Conservation (phyloP, 345 rosid species). For the Citrus glauca region DNA sequence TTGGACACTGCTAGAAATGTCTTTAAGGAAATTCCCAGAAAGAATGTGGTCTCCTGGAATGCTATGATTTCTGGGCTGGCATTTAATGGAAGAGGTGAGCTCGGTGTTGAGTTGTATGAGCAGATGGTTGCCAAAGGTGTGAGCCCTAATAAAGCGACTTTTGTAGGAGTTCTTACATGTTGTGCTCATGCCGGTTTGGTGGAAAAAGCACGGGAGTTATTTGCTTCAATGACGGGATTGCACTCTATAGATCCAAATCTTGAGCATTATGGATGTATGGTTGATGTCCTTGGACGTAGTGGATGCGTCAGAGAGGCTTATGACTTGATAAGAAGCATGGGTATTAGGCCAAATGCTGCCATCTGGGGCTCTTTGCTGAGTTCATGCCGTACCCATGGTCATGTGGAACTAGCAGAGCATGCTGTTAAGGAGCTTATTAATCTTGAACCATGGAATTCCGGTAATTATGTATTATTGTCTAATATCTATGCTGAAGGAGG, state of each 20-base stretch:
- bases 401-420: slow-evolving; percentile 49
- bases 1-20: slow-evolving; percentile 39
- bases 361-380: slow-evolving; percentile 74
- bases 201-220: slow-evolving; percentile 44
- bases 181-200: slow-evolving; percentile 61
- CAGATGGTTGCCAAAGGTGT: slow-evolving; percentile 41
- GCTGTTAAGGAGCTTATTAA: slow-evolving; percentile 48
- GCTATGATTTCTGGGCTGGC: slow-evolving; percentile 66
- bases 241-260: slow-evolving; percentile 44
- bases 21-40: slow-evolving; percentile 44
- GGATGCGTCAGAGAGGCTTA: slow-evolving; percentile 55
- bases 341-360: slow-evolving; percentile 43
- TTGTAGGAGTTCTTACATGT: slow-evolving; percentile 54
- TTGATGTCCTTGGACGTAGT: slow-evolving; percentile 61
- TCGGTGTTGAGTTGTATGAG: slow-evolving; percentile 52
- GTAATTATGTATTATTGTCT: slow-evolving; percentile 63
- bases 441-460: slow-evolving; percentile 67
- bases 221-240: slow-evolving; percentile 39
- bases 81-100: slow-evolving; percentile 49
- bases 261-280: slow-evolving; percentile 73
- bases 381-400: slow-evolving; percentile 63
- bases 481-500: slow-evolving; percentile 68
- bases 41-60: slow-evolving; percentile 64
- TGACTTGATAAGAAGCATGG: slow-evolving; percentile 52
- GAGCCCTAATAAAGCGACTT: slow-evolving; percentile 49